Base-by-base conservation (phyloP, 768 basidiomycete genomes). In the Hygrocybe punicea region DNA sequence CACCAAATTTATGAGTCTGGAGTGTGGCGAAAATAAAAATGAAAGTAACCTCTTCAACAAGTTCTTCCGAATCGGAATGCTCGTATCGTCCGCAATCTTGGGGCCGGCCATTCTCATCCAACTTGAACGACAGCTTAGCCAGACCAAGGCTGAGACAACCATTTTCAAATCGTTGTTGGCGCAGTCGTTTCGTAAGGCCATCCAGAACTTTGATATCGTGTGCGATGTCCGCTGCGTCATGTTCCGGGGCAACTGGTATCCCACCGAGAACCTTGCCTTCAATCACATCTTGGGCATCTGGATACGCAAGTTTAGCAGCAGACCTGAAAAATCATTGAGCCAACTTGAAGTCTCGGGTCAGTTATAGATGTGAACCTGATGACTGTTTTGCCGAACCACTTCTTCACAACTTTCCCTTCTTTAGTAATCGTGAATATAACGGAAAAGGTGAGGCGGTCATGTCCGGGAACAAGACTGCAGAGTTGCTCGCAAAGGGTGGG, bases 321-420 rank as follows among this genome's bases (percentile, higher is more conserved):
- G 96, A 96, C 66, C 92, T 94, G 67, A 11, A n/a, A 29, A 48
- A 46, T 47, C 51, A 53, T 58, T 23, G 58, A 56, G 58, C 52
- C 57, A 42, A n/a, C n/a, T n/a, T n/a, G n/a, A 13, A 55, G 55
- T 21, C 11, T 25, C 4, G 21, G 24, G 49, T 16, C 40, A 1
- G 23, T 24, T 25, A 47, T 9, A n/a, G 48, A 17, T 24, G 72
- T 81, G 62, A 65, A 93, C 91, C 86, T 91, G 72, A 98, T 86
- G 60, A 98, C 82, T 2, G 92, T 93, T 76, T 90, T 92, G 45
- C 90, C 93, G 66, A 96, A 95, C 88, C 91, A 93, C 67, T 91
- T 96, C 64, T 89, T 87, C 57, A 92, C 53, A 5, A 98, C 76
- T 61, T 83, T 86, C 2, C 85, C 95, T 19, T 98, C 91, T 50